Evolutionary conservation across 495 filamentous ascomycete species (phyloP).

Genomic region (Penicillium alfredii): DNA sequence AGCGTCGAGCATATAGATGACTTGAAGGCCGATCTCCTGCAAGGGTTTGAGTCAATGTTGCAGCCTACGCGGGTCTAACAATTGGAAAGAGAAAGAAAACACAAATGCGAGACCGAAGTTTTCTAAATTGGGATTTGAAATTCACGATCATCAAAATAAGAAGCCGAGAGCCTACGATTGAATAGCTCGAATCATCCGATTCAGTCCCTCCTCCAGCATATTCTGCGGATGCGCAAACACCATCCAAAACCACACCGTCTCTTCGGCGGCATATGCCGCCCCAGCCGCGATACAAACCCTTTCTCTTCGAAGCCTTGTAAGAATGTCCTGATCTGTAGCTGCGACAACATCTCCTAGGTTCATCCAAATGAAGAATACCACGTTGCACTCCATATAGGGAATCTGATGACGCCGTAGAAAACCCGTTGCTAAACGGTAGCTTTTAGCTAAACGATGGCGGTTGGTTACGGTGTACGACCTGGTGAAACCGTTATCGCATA

Average conservation of each 20-base stretch:
- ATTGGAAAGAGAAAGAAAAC: background rate
- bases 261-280: slow-evolving; percentile 7
- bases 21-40: slow-evolving; percentile 62
- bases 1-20: slow-evolving; percentile 80
- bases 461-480: slow-evolving; percentile 2
- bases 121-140: no score
- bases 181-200: no score
- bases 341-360: slow-evolving; percentile 3
- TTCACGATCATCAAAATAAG: no score
- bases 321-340: slow-evolving; percentile 6
- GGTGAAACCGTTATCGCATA: slow-evolving; percentile 8
- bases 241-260: slow-evolving; percentile 15
- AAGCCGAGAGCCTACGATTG: no score
- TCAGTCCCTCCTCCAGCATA: slow-evolving; percentile 11
- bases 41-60: slow-evolving; percentile 44
- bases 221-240: slow-evolving; percentile 13
- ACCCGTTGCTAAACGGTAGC: slow-evolving; percentile 4
- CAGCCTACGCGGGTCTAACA: no score
- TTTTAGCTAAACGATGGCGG: slow-evolving; percentile 3
- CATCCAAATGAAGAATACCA: slow-evolving; percentile 13
- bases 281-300: slow-evolving; percentile 13
- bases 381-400: slow-evolving; percentile 9
- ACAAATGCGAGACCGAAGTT: no score
- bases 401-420: slow-evolving; percentile 8
- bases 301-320: slow-evolving; percentile 5